Percentiles rank a stretch among this genome's conserved stretches.
Conservation (phyloP, 2,329 filamentous ascomycete genomes). For the Tolypocladium cylindrosporum region DNA sequence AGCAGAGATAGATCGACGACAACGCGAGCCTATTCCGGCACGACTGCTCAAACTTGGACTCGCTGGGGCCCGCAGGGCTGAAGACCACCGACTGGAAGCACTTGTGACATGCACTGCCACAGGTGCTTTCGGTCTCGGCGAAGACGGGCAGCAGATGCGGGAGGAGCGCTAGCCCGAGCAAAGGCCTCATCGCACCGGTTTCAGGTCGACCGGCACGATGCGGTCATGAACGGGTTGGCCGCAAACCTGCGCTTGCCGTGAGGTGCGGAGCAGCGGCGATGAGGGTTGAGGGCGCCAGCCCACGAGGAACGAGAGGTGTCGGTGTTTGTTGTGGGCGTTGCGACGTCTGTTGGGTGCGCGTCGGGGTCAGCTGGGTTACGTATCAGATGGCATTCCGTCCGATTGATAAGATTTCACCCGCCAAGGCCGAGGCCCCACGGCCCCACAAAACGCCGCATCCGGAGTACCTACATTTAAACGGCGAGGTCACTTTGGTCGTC, state of each 20-base stretch:
- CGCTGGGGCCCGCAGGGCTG: neutral
- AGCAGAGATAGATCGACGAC: slow-evolving; percentile 4
- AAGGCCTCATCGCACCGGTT: neutral
- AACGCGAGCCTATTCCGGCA: neutral
- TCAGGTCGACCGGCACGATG: neutral
- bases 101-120: neutral
- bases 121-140: neutral
- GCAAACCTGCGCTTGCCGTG: neutral
- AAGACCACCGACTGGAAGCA: neutral
- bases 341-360: too few relatives aligned
- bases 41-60: neutral
- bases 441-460: too few relatives aligned
- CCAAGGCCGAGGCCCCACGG: too few relatives aligned
- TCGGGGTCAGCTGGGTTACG: too few relatives aligned
- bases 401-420: too few relatives aligned
- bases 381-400: too few relatives aligned
- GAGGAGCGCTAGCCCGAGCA: neutral
- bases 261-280: neutral
- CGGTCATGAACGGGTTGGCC: neutral
- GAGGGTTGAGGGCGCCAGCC: neutral
- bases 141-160: neutral
- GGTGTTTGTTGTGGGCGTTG: too few relatives aligned
- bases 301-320: neutral
- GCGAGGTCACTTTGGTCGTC: too few relatives aligned
- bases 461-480: too few relatives aligned